Base-by-base conservation (phyloP, 345 rosid genomes). In the Leavenworthia alabamica region DNA sequence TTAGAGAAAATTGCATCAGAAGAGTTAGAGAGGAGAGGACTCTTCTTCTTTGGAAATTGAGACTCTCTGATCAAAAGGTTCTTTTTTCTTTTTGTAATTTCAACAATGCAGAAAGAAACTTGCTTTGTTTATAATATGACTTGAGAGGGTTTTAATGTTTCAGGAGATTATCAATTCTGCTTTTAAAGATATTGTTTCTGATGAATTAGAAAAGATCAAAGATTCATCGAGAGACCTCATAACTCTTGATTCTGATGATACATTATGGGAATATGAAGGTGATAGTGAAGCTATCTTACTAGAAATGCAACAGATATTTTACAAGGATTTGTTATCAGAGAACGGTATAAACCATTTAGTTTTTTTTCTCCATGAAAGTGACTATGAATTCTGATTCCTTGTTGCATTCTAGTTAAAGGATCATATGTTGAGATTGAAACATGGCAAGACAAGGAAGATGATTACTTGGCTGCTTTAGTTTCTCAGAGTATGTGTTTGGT, bases 391-490 rank as follows among this genome's bases (percentile, higher is more conserved):
- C 22, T 49, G 36, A 23, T 65, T 33, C 37, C 8, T 33, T 64
- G 36, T 46, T 22, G 22, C 17, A n/a, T 16, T 27, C 43, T 62
- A 46, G 17, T 36, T 54, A 8, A 22, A 71, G 71, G 43, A 32
- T 50, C 71, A 8, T 13, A 35, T 57, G 55, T 32, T 57, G 23
- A 40, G 45, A 17, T 71, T 16, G 78, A 77, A 71, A 71, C 68
- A 41, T 93, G 97, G 94, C 96, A 87, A 71, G 96, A 87, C 36
- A 78, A 79, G 64, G 89, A 85, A 79, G 97, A 87, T 79, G 87
- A 85, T 60, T 90, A 89, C 75, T 80, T 93, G 83, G 95, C 94
- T 13, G 42, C 26, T 70, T 88, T 85, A 12, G 90, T 87, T 35
- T 80, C 46, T 54, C 86, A 87, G 72, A 79, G 80, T 51, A 83